Conservation (phyloP, 2,329 filamentous ascomycete genomes). For the Penicillium sp. region DNA sequence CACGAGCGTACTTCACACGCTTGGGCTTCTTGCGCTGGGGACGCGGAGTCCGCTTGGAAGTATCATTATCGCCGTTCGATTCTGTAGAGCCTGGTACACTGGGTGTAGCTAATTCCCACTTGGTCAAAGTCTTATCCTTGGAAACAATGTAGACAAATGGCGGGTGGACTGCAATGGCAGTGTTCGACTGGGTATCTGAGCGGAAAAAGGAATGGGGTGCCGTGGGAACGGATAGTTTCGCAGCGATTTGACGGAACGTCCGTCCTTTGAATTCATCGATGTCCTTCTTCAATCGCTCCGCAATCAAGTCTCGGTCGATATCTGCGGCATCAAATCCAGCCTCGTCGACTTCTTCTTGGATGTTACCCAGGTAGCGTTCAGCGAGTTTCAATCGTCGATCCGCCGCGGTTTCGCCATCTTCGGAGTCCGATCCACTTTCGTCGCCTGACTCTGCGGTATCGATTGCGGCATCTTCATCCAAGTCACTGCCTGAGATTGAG, state of each 20-base stretch:
- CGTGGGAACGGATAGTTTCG: conserved; percentile 66
- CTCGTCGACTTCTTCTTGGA: conserved; percentile 78
- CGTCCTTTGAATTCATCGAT: conserved; percentile 88
- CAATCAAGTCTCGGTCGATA: conserved; percentile 88
- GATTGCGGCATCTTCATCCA: conserved; percentile 55
- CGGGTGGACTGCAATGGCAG: conserved; percentile 73
- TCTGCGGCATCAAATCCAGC: conserved; percentile 90
- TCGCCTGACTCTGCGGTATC: conserved; percentile 50
- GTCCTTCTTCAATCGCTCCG: conserved; percentile 86
- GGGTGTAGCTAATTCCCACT: conserved; percentile 74
- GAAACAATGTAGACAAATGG: conserved; percentile 86
- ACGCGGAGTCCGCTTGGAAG: conserved; percentile 60
- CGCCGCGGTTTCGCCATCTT: conserved; percentile 78
- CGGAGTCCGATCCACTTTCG: conserved; percentile 66
- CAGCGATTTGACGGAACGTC: conserved; percentile 77
- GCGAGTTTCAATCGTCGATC: conserved; percentile 84
- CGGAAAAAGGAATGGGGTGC: conserved; percentile 72
- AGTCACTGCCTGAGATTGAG: conserved; percentile 83
- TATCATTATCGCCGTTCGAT: conserved; percentile 62
- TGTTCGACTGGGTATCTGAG: conserved; percentile 74
- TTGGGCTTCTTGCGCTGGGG: conserved; percentile 47
- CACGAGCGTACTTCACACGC: conserved; percentile 51
- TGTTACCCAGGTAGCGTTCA: conserved; percentile 88
- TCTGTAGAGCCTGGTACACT: conserved; percentile 34
- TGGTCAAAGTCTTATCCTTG: conserved; percentile 80